Conservation (phyloP, 2,329 filamentous ascomycete species). For the Stachybotrys chlorohalonatus region DNA sequence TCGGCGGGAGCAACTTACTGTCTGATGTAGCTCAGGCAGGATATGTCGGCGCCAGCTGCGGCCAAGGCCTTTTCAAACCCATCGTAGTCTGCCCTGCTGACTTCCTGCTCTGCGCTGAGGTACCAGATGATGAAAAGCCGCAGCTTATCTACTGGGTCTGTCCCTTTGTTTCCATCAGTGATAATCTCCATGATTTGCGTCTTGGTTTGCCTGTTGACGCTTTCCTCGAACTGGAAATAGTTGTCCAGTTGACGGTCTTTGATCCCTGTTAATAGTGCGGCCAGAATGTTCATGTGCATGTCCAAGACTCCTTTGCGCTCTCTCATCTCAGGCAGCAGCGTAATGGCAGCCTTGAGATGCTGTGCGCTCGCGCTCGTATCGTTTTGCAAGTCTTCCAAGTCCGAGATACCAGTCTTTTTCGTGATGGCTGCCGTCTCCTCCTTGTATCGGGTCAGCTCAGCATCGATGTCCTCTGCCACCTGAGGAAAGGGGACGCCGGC, state of each 20-base stretch:
- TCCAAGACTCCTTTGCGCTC: conserved; percentile 90
- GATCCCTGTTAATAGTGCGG: conserved; percentile 66
- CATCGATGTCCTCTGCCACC: conserved; percentile 92
- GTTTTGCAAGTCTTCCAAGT: conserved; percentile 85
- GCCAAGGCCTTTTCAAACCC: conserved; percentile 79
- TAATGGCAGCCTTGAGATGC: conserved; percentile 93
- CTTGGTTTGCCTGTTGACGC: conserved; percentile 84
- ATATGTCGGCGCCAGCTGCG: conserved; percentile 64
- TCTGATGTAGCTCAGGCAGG: conserved; percentile 75
- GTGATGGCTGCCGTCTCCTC: conserved; percentile 92
- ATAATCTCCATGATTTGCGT: conserved; percentile 81
- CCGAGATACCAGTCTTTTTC: conserved; percentile 86
- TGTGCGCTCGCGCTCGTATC: conserved; percentile 84
- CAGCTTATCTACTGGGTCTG: conserved; percentile 78
- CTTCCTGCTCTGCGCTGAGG: conserved; percentile 83
- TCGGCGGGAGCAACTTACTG: conserved; percentile 45
- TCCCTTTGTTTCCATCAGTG: conserved; percentile 73
- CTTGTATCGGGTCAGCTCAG: conserved; percentile 88
- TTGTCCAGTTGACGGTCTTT: conserved; percentile 93
- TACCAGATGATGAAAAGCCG: conserved; percentile 96
- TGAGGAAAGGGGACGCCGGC: conserved; percentile 86
- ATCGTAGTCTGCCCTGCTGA: conserved; percentile 72
- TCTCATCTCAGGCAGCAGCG: conserved; percentile 78
- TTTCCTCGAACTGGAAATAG: conserved; percentile 92
- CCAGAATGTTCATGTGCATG: conserved; percentile 98